Conservation (phyloP, 805 yeast genomes). For the Yamadazyma endophytica region DNA sequence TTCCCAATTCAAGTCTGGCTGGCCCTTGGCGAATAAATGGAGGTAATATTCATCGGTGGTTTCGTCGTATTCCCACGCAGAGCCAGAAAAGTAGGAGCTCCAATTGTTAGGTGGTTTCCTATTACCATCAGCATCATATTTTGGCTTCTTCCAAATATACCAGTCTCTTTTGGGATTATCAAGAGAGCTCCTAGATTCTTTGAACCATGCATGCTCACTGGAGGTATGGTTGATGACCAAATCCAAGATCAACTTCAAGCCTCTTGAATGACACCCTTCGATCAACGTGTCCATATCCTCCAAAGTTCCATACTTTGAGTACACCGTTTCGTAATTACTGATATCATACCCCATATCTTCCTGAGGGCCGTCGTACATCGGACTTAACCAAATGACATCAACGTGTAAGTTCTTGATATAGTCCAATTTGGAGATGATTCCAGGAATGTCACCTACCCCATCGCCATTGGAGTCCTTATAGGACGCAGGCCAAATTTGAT, state of each 20-base stretch:
- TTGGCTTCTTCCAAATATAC: slow-evolving; percentile 55
- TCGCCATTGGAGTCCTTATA: slow-evolving; percentile 57
- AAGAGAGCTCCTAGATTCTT: slow-evolving; percentile 49
- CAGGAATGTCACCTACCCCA: slow-evolving; percentile 56
- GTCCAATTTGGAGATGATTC: slow-evolving; percentile 49
- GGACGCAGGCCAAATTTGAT: slow-evolving; percentile 61
- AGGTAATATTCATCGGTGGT: slow-evolving; percentile 52
- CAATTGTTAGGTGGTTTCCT: slow-evolving; percentile 60
- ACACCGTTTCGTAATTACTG: slow-evolving; percentile 48
- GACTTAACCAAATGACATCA: slow-evolving; percentile 56
- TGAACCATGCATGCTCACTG: slow-evolving; percentile 52
- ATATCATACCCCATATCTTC: slow-evolving; percentile 65
- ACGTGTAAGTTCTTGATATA: slow-evolving; percentile 48
- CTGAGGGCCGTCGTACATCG: slow-evolving; percentile 56
- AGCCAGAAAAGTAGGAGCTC: slow-evolving; percentile 49
- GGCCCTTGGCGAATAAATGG: slow-evolving; percentile 48
- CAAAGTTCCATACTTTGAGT: slow-evolving; percentile 52
- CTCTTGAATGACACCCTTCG: slow-evolving; percentile 42
- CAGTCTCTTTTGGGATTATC: slow-evolving; percentile 56
- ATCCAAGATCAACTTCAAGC: slow-evolving; percentile 50
- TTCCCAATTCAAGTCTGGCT: slow-evolving; percentile 65
- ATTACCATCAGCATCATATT: slow-evolving; percentile 41
- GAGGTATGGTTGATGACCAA: slow-evolving; percentile 60
- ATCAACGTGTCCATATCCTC: slow-evolving; percentile 49
- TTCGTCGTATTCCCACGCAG: slow-evolving; percentile 58